Base-by-base conservation (phyloP, 192 early-diverging fungal species). In the Coemansia sp. region DNA sequence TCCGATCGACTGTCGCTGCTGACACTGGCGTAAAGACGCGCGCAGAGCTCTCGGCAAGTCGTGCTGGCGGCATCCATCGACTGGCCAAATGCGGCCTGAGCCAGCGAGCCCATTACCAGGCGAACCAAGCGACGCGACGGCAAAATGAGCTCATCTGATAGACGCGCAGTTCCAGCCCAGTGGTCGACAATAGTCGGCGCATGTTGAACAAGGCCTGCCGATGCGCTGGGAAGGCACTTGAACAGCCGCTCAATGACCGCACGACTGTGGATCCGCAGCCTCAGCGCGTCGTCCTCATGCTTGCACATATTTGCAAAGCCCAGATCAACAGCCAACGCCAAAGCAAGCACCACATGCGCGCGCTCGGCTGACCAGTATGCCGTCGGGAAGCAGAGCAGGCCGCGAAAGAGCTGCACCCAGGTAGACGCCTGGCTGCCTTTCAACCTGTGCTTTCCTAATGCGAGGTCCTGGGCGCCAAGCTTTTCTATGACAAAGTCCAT, bases 311-410 rank as follows among this genome's bases (percentile, higher is more conserved):
- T 6, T 3, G 79, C 68, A 38, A 81, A 29, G 12, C 74, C 71
- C 31, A 66, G 29, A 38, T 81, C 79, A 8, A 57, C 71, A 18
- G 64, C 47, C 33, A 81, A 22, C 3, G 66, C 71, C 10, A 81
- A 34, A 7, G 75, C 80, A 53, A 82, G 64, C 43, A 81, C 33
- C 5, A 65, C 38, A 5, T 36, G 64, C 4, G 52, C 63, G 1
- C 71, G 61, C 16, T 75, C 71, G 4, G 60, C 43, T n/a, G 55
- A 43, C 80, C 80, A 82, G 71, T 82, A 82, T 1, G 57, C 72
- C 9, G 18, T 33, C 12, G 80, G 80, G 36, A 77, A 68, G 16
- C 65, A 72, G 15, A 82, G 58, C 29, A 76, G 43, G 12, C 68
- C 64, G 20, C 66, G 68, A 10, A 74, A 3, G 18, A 82, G 80